Conservation (phyloP, 1,284 basidiomycete species). For the Inonotus obliquus region DNA sequence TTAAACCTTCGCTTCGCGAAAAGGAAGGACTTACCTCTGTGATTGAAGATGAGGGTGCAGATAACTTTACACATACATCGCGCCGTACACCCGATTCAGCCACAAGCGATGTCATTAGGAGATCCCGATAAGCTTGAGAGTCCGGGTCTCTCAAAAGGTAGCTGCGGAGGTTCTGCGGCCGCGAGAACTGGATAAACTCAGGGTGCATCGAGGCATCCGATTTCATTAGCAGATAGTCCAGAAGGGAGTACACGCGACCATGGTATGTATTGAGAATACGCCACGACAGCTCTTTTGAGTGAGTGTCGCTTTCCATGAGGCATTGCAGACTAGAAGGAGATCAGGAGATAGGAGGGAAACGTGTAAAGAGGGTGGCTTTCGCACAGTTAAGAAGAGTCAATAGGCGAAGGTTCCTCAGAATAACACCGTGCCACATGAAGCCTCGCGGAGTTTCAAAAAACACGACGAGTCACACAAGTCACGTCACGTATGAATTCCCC, state of each 20-base stretch:
- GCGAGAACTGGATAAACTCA: background rate
- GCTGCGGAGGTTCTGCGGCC: background rate
- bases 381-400: background rate
- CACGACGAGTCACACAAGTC: background rate
- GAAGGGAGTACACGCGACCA: constrained; percentile 4
- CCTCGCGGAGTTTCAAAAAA: background rate
- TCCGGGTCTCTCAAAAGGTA: constrained; percentile 30
- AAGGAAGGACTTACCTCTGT: constrained; percentile 40
- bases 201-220: background rate
- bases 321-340: background rate
- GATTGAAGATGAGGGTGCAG: constrained; percentile 46
- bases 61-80: constrained; percentile 24
- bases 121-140: constrained; percentile 30
- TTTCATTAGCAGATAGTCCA: constrained; percentile 4
- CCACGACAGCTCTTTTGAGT: background rate
- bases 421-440: no score
- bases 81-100: constrained; percentile 24
- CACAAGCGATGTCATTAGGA: constrained; percentile 45
- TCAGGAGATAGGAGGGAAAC: background rate
- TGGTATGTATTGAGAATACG: constrained; percentile 15
- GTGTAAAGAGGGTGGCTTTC: background rate
- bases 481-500: background rate
- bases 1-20: background rate
- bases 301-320: background rate
- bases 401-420: background rate